Evolutionary conservation across 805 yeast species (phyloP), one percentile per base, ranked within the genome.

Genomic region (Yarrowia hollandica): DNA sequence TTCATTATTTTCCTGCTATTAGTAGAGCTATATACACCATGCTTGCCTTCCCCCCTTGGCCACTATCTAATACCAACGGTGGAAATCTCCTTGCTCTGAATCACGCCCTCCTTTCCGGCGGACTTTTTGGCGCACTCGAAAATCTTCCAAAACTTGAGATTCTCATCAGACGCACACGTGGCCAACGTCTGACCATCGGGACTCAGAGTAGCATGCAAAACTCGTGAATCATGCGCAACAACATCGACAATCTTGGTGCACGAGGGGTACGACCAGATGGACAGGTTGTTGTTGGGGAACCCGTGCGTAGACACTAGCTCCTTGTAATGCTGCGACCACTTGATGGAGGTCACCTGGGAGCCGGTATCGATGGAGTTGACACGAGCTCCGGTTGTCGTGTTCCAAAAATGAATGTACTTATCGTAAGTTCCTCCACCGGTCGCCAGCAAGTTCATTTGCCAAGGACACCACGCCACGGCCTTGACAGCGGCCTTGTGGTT

Each of bases 401-500:
- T 94, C 98, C 98, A 94, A 73, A 94, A 89, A 72, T 92, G 92
- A 61, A 92, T 88, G 46, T 85, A 81, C 69, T 84, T 86, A 72
- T 94, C 97, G 28, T 88, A 81, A 11, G 96, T 86, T 14, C 99
- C 99, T 56, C 99, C 99, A 6, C 98, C 99, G 3, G 97, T 86
- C n/a, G 97, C 97, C 56, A 92, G 77, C 58, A 91, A 72, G 62
- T 87, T 85, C 26, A 75, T 75, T 65, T 89, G 92, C 70, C 86
- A 86, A 1, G 98, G 98, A 69, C 96, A 87, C 97, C 97, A 92
- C 8, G 92, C 84, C 50, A 94, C 71, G 1, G 98, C 97, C 72
- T 94, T 94, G 5, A 92, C 96, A 0, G 98, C 98, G 0, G 98
- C 97, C 26, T 82, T 85, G 72, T 92, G 99, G 59, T 83, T 82